phyloP scores from a whole-genome alignment of 2,329 filamentous ascomycete species.

The Cladophialophora immunda region DNA sequence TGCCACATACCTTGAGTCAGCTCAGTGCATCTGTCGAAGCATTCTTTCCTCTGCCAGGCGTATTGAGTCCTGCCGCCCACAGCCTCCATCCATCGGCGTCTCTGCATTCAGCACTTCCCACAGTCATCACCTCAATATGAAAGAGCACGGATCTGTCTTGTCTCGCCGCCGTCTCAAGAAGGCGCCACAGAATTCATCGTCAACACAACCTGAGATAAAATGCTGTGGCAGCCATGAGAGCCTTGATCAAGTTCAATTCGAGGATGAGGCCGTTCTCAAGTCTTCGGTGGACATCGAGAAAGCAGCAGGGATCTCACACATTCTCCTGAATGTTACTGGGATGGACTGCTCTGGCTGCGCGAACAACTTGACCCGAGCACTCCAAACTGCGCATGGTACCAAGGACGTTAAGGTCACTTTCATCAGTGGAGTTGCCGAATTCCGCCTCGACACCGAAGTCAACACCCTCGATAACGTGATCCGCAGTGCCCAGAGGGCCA shows the following conservation, averaged over 20 bases:
- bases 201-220: conserved; percentile 19
- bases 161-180: conserved; percentile 15
- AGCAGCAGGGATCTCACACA: conserved; percentile 28
- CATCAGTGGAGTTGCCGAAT: conserved; percentile 38
- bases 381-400: conserved; percentile 30
- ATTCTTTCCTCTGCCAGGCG: conserved; percentile 32
- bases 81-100: conserved; percentile 3
- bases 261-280: conserved; percentile 4
- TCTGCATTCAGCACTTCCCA: conserved; percentile 11
- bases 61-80: conserved; percentile 17
- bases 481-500: conserved; percentile 32
- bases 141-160: conserved; percentile 17
- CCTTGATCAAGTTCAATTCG: conserved; percentile 13
- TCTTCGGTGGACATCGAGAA: conserved; percentile 28
- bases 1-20: conserved; percentile 42
- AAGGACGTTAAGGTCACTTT: conserved; percentile 39
- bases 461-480: conserved; percentile 41
- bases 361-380: conserved; percentile 37
- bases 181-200: conserved; percentile 6
- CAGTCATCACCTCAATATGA: conserved; percentile 26
- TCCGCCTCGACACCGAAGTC: conserved; percentile 55
- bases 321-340: conserved; percentile 34
- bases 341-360: conserved; percentile 41
- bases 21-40: conserved; percentile 42
- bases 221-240: conserved; percentile 23